Conservation (phyloP, 1,284 basidiomycete species). For the Bjerkandera adusta region DNA sequence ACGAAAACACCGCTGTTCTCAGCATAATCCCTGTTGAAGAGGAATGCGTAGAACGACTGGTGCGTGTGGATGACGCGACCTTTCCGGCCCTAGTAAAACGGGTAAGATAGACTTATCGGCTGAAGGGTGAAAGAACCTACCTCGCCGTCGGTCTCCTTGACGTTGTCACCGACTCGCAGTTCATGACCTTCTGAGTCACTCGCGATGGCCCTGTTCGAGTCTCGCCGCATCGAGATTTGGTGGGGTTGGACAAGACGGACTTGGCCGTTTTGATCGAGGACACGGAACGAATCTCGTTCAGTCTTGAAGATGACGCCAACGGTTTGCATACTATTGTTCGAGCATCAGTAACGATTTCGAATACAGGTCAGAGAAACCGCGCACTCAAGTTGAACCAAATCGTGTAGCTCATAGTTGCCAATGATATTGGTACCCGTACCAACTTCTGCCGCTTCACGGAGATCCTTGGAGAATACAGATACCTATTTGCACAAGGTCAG, state of each 20-base stretch:
- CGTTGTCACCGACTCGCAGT: conserved; percentile 82
- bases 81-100: conserved; percentile 64
- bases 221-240: conserved; percentile 90
- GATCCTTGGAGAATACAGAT: conserved; percentile 95
- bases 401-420: conserved; percentile 94
- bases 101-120: not conserved
- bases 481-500: conserved; percentile 49
- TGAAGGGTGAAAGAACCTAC: conserved; percentile 49
- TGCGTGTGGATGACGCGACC: conserved; percentile 94
- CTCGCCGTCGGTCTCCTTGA: conserved; percentile 92
- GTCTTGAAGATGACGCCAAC: conserved; percentile 98
- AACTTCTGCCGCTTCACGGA: conserved; percentile 96
- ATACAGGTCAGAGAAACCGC: conserved; percentile 24
- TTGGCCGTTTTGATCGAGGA: conserved; percentile 93
- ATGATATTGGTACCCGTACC: conserved; percentile 87
- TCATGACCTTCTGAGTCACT: conserved; percentile 89
- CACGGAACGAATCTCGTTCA: conserved; percentile 92
- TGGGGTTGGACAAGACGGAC: conserved; percentile 89
- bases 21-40: conserved; percentile 87
- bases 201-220: conserved; percentile 84
- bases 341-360: conserved; percentile 12
- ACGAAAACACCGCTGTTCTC: conserved; percentile 97
- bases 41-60: conserved; percentile 92
- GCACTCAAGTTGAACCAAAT: conserved; percentile 95
- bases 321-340: conserved; percentile 69